Evolutionary conservation across 148 eudicot species (phyloP), one percentile per base, ranked within the genome.

Genomic region (Drosera capensis): DNA sequence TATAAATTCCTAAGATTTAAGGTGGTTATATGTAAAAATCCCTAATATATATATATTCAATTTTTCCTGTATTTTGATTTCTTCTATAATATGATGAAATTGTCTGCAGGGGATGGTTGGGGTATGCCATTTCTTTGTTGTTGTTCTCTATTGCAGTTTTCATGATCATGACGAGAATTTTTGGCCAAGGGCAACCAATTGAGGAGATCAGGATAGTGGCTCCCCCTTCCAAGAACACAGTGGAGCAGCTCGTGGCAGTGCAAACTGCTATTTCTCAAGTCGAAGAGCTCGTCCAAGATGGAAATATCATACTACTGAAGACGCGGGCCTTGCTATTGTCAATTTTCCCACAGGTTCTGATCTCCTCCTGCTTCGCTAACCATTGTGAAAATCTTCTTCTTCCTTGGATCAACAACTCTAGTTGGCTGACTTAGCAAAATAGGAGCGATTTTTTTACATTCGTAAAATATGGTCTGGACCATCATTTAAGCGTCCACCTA

Each of bases 241-340:
- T 88, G 84, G 97, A 88, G 60, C 97, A 88, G 56, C 81, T 88
- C 28, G 64, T 80, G 75, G 97, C 97, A 31, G 81, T 88, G 41
- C 97, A 88, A 58, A 88, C 68, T 65, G 87, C 75, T 40, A 62
- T 88, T 58, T 72, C 97, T 49, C 81, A 74, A 65, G 74, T 77
- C 35, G 94, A 83, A 65, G 94, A 78, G 75, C 55, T 68, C 50
- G 60, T 88, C 66, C 94, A 83, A 64, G 80, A 69, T 45, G 92
- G 77, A 60, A 88, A 88, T 50, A 52, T 88, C 21, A 48, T 78
- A 61, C 83, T 88, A 45, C 79, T 88, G 42, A 88, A 88, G 56
- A 40, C 73, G 16, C 94, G 94, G 13, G 97, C 75, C 43, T 57
- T 88, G 52, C 25, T 83, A 42, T 43, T 88, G 44, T 78, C 87